A percentile compares a stretch with the other conserved stretches of the same genome.
These are phyloP conservation scores for Pichia sp. DNA, from an alignment of 1,139 yeast genomes.

Conservation along the genomic window DNA sequence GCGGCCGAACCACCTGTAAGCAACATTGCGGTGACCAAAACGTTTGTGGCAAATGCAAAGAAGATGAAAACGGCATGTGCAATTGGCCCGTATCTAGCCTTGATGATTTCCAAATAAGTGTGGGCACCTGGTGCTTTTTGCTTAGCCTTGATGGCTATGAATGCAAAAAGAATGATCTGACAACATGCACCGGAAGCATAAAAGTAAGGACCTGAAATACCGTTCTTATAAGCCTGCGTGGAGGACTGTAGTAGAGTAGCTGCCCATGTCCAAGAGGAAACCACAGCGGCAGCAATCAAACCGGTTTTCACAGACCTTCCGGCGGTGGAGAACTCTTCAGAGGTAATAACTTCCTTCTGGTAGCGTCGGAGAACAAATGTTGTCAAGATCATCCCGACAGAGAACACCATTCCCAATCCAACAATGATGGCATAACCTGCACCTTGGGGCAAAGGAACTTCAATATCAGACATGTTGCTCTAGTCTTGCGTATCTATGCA, in stretches of 20 bases:
- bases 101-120: slow-evolving; percentile 49
- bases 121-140: slow-evolving; percentile 53
- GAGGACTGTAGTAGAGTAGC: slow-evolving; percentile 32
- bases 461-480: slow-evolving; percentile 6
- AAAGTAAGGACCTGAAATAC: slow-evolving; percentile 43
- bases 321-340: slow-evolving; percentile 65
- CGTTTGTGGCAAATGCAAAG: slow-evolving; percentile 28
- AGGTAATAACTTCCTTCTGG: slow-evolving; percentile 75
- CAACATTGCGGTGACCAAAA: slow-evolving; percentile 33
- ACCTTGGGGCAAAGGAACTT: slow-evolving; percentile 52
- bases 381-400: slow-evolving; percentile 71
- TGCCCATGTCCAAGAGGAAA: slow-evolving; percentile 39
- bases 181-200: slow-evolving; percentile 54
- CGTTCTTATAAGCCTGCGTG: slow-evolving; percentile 29
- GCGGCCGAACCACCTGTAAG: slow-evolving; percentile 40
- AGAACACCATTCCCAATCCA: slow-evolving; percentile 81
- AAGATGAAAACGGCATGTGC: slow-evolving; percentile 26
- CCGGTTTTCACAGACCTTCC: slow-evolving; percentile 36
- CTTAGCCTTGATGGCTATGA: slow-evolving; percentile 50
- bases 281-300: slow-evolving; percentile 35
- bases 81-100: slow-evolving; percentile 44
- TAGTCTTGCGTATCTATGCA: neutral
- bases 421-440: slow-evolving; percentile 93
- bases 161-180: slow-evolving; percentile 49
- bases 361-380: slow-evolving; percentile 68